These are phyloP conservation scores for Aspergillus clavatus DNA, from an alignment of 2,329 filamentous ascomycete species.

Conservation along the genomic window DNA sequence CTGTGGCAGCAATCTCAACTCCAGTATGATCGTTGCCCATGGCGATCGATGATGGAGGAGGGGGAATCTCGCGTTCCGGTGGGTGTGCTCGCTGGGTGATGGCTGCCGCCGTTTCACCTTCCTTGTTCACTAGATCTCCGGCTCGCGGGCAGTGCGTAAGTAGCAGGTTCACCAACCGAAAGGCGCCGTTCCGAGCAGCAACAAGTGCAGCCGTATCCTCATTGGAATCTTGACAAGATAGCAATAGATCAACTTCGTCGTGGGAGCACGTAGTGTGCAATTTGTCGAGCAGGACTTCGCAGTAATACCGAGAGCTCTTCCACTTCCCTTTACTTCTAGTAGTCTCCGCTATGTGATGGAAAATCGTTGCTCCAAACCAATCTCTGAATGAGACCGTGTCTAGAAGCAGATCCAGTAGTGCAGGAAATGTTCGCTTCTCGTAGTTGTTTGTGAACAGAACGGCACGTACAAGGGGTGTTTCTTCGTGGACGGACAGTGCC, in stretches of 20 bases:
- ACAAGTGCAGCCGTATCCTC: constrained; percentile 89
- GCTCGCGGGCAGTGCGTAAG: constrained; percentile 70
- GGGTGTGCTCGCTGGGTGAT: constrained; percentile 71
- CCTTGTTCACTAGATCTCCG: constrained; percentile 74
- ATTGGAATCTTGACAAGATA: constrained; percentile 77
- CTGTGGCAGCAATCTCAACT: constrained; percentile 18
- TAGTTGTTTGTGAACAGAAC: constrained; percentile 97
- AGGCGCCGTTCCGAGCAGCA: constrained; percentile 79
- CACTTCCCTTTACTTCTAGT: constrained; percentile 83
- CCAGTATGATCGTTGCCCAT: constrained; percentile 38
- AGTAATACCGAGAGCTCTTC: constrained; percentile 85
- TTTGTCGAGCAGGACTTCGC: constrained; percentile 84
- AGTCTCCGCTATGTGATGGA: constrained; percentile 89
- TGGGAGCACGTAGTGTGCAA: constrained; percentile 73
- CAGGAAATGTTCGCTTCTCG: constrained; percentile 86
- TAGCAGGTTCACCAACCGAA: constrained; percentile 64
- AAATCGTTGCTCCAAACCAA: constrained; percentile 76
- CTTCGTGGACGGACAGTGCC: constrained; percentile 64
- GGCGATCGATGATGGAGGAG: constrained; percentile 64
- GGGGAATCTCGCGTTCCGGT: constrained; percentile 58
- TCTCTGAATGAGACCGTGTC: constrained; percentile 77
- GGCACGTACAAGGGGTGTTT: constrained; percentile 90
- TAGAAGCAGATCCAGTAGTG: constrained; percentile 75
- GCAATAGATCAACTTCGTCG: constrained; percentile 68
- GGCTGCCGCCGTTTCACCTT: constrained; percentile 78